These are phyloP conservation scores for Ustilago tritici DNA, from an alignment of 1,284 basidiomycete genomes.

Conservation along the genomic window DNA sequence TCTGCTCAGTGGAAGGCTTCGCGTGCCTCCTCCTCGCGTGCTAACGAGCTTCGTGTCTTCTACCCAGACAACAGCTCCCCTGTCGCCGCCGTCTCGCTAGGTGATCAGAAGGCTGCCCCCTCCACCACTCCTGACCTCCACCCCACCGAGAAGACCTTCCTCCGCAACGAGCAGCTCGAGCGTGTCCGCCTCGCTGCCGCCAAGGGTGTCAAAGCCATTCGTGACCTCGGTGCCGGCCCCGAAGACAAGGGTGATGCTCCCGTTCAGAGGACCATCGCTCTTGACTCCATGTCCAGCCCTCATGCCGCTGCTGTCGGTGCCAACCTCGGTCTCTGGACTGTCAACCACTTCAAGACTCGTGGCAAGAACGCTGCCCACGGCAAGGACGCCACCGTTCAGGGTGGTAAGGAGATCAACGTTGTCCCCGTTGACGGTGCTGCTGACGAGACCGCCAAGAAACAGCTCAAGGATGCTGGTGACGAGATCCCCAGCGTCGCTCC, in stretches of 20 bases:
- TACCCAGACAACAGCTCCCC: conserved; percentile 53
- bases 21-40: conserved; percentile 58
- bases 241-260: conserved; percentile 45
- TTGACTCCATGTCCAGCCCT: conserved; percentile 61
- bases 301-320: conserved; percentile 67
- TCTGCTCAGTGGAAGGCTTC: conserved; percentile 63
- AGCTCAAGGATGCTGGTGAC: conserved; percentile 60
- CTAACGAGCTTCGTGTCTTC: conserved; percentile 63
- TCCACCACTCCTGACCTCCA: conserved; percentile 61
- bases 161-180: conserved; percentile 67
- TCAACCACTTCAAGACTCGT: conserved; percentile 68
- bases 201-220: conserved; percentile 64
- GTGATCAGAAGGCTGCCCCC: conserved; percentile 62
- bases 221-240: conserved; percentile 58
- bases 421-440: conserved; percentile 52
- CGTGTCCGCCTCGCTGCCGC: conserved; percentile 63
- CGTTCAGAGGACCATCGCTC: conserved; percentile 49
- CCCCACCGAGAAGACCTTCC: conserved; percentile 52
- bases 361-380: conserved; percentile 56
- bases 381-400: conserved; percentile 55
- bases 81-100: conserved; percentile 62
- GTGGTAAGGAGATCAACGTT: conserved; percentile 61
- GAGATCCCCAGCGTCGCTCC: conserved; percentile 56
- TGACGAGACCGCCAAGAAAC: conserved; percentile 58
- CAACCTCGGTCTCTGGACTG: conserved; percentile 61